Percentiles rank a stretch among this genome's conserved stretches.
These are phyloP conservation scores for Cladophialophora carrionii DNA, from an alignment of 2,329 filamentous ascomycete species.

Conservation along the genomic window DNA sequence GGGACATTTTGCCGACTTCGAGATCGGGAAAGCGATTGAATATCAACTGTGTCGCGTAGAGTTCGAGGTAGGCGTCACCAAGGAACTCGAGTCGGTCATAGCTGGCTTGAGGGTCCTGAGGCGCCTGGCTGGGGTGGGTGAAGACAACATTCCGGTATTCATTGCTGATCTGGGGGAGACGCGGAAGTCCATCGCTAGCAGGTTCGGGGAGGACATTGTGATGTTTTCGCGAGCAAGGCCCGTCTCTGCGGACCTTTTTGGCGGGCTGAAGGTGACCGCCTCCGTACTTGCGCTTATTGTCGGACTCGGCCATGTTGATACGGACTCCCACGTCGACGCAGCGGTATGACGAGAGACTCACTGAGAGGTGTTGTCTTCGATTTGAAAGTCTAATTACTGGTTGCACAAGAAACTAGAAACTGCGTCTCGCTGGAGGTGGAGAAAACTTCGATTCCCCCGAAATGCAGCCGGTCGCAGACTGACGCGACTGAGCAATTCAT, in stretches of 20 bases:
- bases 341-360: neutral
- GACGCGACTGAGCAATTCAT: neutral
- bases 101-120: conserved; percentile 40
- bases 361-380: neutral
- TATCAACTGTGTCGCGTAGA: conserved; percentile 75
- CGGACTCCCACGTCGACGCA: neutral
- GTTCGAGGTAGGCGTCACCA: conserved; percentile 82
- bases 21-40: conserved; percentile 70
- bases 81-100: conserved; percentile 90
- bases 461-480: neutral
- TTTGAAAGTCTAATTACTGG: too few relatives aligned
- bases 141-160: conserved; percentile 32
- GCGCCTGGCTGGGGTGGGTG: conserved; percentile 30
- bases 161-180: conserved; percentile 31
- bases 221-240: neutral
- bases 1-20: conserved; percentile 69
- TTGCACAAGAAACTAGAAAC: too few relatives aligned
- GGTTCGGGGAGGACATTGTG: too few relatives aligned
- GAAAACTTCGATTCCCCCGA: neutral
- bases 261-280: neutral
- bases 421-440: neutral
- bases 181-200: conserved; percentile 29
- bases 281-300: conserved; percentile 23
- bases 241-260: conserved; percentile 18
- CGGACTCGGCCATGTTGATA: conserved; percentile 17